phyloP scores from a whole-genome alignment of 2,329 filamentous ascomycete species.

The Chaetomium sp. region DNA sequence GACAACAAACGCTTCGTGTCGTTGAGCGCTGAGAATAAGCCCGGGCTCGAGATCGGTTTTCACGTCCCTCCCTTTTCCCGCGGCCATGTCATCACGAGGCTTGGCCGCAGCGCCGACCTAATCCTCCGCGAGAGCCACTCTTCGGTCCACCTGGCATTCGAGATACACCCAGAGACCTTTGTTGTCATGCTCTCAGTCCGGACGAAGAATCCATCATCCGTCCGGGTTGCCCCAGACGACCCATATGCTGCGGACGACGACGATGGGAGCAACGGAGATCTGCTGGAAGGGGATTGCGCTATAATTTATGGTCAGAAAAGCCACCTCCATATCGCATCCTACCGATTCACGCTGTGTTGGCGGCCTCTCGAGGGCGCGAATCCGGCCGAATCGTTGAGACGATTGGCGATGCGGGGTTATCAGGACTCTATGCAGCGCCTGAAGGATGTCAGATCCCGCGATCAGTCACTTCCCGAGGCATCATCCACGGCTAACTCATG shows the following conservation, averaged over 20 bases:
- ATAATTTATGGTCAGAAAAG: constrained; percentile 1
- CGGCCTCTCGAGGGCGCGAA: background rate
- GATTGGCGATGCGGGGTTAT: background rate
- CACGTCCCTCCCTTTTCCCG: background rate
- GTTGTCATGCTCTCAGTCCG: constrained; percentile 1
- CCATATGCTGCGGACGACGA: too few relatives aligned
- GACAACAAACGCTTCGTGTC: background rate
- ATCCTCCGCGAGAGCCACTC: constrained; percentile 20
- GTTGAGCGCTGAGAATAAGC: background rate
- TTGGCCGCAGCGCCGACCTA: background rate
- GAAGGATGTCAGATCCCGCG: background rate
- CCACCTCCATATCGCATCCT: background rate
- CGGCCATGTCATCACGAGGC: background rate
- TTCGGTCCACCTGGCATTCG: constrained; percentile 41
- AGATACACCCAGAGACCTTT: background rate
- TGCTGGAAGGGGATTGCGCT: constrained; percentile 26
- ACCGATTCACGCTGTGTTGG: background rate
- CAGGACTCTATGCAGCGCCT: background rate
- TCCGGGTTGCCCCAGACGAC: background rate
- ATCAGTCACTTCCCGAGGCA: background rate
- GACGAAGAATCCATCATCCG: background rate
- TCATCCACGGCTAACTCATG: background rate
- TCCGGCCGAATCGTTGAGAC: background rate
- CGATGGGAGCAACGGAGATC: background rate
- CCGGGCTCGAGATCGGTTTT: constrained; percentile 5